A percentile compares a stretch with the other conserved stretches of the same genome.
Conservation (phyloP, 176 grass and related monocot species). For the Pontederia crassipes region DNA sequence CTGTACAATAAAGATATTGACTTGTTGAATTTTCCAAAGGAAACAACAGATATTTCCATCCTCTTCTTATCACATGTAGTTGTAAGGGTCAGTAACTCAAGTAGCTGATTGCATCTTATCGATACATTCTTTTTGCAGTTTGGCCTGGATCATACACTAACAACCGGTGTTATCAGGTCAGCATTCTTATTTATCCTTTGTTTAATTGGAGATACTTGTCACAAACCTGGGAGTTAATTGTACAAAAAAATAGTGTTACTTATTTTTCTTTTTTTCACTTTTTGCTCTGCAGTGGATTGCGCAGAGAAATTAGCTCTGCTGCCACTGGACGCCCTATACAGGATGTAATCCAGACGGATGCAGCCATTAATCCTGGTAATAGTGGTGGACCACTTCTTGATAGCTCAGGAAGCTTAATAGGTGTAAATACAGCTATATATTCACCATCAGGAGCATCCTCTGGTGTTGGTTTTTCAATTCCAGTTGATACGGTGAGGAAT, state of each 20-base stretch:
- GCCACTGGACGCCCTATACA: constrained; percentile 99
- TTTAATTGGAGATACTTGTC: not conserved
- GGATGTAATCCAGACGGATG: constrained; percentile 98
- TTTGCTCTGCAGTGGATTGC: constrained; percentile 47
- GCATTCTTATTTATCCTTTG: constrained; percentile 17
- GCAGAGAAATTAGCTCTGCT: constrained; percentile 98
- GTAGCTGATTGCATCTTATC: not conserved
- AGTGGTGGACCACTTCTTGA: constrained; percentile 92
- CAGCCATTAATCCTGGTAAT: constrained; percentile 96
- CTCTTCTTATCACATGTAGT: not conserved
- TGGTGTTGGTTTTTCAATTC: constrained; percentile 97
- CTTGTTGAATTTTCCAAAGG: too few species aligned
- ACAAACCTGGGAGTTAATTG: not conserved
- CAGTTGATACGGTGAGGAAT: constrained; percentile 79
- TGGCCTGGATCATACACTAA: constrained; percentile 99
- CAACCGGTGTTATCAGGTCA: constrained; percentile 97
- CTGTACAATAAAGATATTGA: too few species aligned
- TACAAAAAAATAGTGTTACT: not conserved
- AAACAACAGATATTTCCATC: not conserved
- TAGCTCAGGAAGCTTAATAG: constrained; percentile 92
- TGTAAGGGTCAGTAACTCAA: not conserved
- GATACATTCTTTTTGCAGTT: constrained; percentile 51
- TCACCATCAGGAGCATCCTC: constrained; percentile 98
- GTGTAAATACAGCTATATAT: constrained; percentile 98
- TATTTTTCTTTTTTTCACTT: not conserved